Evolutionary conservation across 1,284 basidiomycete species (phyloP), one percentile per base, ranked within the genome.

Genomic region (Irpex lacteus): DNA sequence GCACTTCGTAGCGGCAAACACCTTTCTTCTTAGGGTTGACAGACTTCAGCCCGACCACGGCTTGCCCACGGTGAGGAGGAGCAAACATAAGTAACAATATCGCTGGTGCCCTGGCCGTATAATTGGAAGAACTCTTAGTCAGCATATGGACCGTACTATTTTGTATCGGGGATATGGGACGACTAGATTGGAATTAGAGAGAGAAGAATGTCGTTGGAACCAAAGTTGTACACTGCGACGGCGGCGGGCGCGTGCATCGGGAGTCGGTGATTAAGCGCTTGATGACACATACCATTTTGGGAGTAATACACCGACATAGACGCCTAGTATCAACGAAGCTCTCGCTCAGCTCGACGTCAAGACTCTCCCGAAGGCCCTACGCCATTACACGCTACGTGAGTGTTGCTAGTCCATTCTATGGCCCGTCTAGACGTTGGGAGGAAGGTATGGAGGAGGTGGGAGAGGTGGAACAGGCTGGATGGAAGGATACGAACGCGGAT

Each of bases 281-380:
- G 6, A 36, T 32, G 7, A 1, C 38, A 34, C 7, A 47, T 57
- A 21, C 61, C 61, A 26, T 62, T 63, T 65, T 58, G 18, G 58
- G 60, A 54, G 6, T 21, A 40, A 11, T 62, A 60, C 59, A 38
- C 64, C 50, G 58, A 18, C 50, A 52, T 66, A 66, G 65, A 63
- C 65, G 65, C 65, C 65, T 62, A 53, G 54, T 32, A 60, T 59
- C 61, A 65, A 67, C 66, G 62, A 67, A 66, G 65, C 65, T 59
- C 62, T 64, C 72, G 69, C 68, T 70, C 70, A 69, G 69, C 71
- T 71, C 71, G 70, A 71, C 70, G 71, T 76, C 74, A 76, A 76
- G 74, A 74, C 72, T 67, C 66, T 68, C 68, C 66, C 62, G 69
- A 71, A 75, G 70, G 69, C 69, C 71, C 67, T 66, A 64, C 69